Conservation (phyloP, 495 filamentous ascomycete genomes). For the Cercophora sp. region DNA sequence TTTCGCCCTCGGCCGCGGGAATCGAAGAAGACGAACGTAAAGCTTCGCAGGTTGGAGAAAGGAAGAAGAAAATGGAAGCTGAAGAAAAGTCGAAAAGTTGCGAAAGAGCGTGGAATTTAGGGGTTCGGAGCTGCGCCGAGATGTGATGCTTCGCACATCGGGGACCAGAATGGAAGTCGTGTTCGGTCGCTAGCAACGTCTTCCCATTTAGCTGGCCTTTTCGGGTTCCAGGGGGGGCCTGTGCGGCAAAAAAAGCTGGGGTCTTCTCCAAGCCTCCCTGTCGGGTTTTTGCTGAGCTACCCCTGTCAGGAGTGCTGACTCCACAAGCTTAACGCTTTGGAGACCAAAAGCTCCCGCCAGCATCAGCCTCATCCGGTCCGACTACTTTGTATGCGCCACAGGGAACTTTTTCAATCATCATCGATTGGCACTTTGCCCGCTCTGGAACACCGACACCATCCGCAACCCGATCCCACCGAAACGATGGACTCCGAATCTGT, state of each 20-base stretch:
- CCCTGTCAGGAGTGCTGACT: too few species aligned
- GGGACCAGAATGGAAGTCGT: too few species aligned
- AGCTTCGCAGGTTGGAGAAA: neutral
- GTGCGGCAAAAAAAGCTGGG: constrained; percentile 18
- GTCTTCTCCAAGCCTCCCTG: constrained; percentile 23
- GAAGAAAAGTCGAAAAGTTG: constrained; percentile 12
- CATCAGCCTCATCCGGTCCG: too few species aligned
- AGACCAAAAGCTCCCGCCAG: too few species aligned
- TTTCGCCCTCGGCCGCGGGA: constrained; percentile 1
- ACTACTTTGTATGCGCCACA: too few species aligned
- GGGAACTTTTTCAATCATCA: too few species aligned
- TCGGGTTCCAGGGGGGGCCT: constrained; percentile 13
- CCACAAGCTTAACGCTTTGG: too few species aligned
- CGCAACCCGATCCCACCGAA: constrained; percentile 2
- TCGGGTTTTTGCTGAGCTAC: constrained; percentile 5
- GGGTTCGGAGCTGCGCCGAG: constrained; percentile 6
- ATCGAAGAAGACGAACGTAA: constrained; percentile 3
- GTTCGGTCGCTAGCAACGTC: neutral
- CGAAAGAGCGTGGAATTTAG: constrained; percentile 16
- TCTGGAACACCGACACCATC: too few species aligned
- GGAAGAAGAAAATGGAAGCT: constrained; percentile 7
- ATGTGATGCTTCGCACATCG: constrained; percentile 5
- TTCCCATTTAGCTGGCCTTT: constrained; percentile 33
- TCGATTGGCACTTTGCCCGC: too few species aligned
- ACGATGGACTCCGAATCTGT: constrained; percentile 43